Evolutionary conservation across 129 eudicot species (phyloP), one percentile per base, ranked within the genome.

Genomic region (Pulicaria dysenterica): DNA sequence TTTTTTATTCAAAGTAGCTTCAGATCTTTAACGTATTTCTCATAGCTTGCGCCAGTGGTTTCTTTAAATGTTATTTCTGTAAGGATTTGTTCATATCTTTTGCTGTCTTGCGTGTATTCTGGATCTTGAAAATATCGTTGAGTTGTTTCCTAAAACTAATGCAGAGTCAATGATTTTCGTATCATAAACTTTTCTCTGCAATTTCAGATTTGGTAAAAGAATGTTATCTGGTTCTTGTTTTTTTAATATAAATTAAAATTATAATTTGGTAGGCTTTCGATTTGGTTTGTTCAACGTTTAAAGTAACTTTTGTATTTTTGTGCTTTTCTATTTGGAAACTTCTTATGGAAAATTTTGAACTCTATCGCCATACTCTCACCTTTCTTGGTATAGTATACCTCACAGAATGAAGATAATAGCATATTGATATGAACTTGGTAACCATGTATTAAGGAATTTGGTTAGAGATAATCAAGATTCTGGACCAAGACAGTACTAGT

Each of bases 1-100:
- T 56, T 15, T 73, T 8, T 44, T 45, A 5, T 70, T 10, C 11
- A 11, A 31, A 54, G 2, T 19, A 49, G 71, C 47, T 76, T 55
- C 69, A 86, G 91, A 86, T 83, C 92, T 83, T 79, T 49, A 47
- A 66, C 57, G 13, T 57, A 24, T 40, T 48, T 57, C 72, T 68
- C 80, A 53, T 67, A 42, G n/a, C 74, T 76, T 53, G 50, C 68
- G 53, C 53, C 47, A 50, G 8, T 44, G 38, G 42, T 16, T 16
- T 73, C 46, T 42, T 46, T 38, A 13, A 36, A 6, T 11, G 6
- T 15, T 49, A 6, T 58, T 63, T 65, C 11, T 4, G 37, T 53
- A 10, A 4, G 14, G 38, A 59, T 49, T 39, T 67, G 17, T 43
- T 55, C 49, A 5, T 42, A 4, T 57, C 41, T 34, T 60, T 59